These are phyloP conservation scores for Malbranchea zuffiana DNA, from an alignment of 2,329 filamentous ascomycete genomes.

Conservation along the genomic window DNA sequence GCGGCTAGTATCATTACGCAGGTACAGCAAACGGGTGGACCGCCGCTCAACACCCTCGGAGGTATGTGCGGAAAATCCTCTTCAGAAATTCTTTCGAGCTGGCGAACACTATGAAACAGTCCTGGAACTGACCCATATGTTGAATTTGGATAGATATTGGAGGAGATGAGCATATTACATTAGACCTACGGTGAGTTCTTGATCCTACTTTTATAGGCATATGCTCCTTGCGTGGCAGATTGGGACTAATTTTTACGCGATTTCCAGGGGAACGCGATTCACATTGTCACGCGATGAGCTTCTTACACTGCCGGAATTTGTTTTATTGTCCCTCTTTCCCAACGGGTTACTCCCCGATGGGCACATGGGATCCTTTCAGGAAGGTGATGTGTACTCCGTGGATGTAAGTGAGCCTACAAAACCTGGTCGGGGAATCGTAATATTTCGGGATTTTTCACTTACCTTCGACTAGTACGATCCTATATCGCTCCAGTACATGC, in stretches of 20 bases:
- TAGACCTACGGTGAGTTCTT: slow-evolving; percentile 70
- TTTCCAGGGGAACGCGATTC: slow-evolving; percentile 75
- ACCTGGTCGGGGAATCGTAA: neutral
- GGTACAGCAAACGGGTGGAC: slow-evolving; percentile 80
- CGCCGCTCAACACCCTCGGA: slow-evolving; percentile 79
- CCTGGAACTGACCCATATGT: slow-evolving; percentile 4
- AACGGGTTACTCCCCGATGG: slow-evolving; percentile 97
- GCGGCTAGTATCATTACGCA: slow-evolving; percentile 98
- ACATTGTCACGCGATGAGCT: slow-evolving; percentile 90
- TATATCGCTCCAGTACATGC: slow-evolving; percentile 93
- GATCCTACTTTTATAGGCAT: neutral
- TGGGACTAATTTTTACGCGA: neutral
- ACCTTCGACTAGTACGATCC: slow-evolving; percentile 70
- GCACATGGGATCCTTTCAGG: slow-evolving; percentile 84
- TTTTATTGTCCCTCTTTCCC: slow-evolving; percentile 91
- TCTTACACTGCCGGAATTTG: slow-evolving; percentile 90
- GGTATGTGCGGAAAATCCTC: slow-evolving; percentile 43
- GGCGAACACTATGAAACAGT: neutral
- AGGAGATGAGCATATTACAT: slow-evolving; percentile 84
- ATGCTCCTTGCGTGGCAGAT: neutral
- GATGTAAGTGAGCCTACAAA: slow-evolving; percentile 59
- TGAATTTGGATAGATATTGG: slow-evolving; percentile 13
- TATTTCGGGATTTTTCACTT: slow-evolving; percentile 10
- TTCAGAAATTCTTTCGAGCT: neutral
- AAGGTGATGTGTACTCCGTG: slow-evolving; percentile 90